phyloP scores from a whole-genome alignment of 2,329 filamentous ascomycete genomes.

The Fusarium pseudoanthophilum region DNA sequence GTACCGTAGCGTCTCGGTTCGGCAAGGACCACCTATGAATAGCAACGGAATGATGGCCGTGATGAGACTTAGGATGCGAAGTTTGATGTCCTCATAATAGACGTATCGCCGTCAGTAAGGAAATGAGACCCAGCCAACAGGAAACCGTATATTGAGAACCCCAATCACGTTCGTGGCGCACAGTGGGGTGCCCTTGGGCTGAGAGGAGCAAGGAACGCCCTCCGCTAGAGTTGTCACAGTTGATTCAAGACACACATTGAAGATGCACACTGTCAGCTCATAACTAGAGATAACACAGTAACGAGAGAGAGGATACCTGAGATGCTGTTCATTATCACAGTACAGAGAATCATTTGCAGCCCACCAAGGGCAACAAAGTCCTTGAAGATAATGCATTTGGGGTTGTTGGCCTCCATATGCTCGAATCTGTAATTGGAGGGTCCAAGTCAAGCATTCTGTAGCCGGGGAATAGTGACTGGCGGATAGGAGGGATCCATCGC shows the following conservation, averaged over 20 bases:
- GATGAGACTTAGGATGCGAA: background rate
- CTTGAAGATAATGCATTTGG: conserved; percentile 12
- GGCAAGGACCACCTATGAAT: conserved; percentile 16
- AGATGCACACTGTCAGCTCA: background rate
- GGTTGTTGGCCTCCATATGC: conserved; percentile 8
- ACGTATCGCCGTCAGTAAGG: background rate
- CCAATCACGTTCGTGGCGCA: conserved; percentile 23
- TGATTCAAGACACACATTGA: background rate
- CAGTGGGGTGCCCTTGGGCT: conserved; percentile 7
- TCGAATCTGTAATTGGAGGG: conserved; percentile 27
- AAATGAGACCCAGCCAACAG: conserved; percentile 24
- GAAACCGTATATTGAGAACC: conserved; percentile 13
- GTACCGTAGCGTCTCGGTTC: conserved; percentile 8
- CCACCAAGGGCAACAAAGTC: background rate
- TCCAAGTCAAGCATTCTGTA: conserved; percentile 23
- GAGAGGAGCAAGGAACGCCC: conserved; percentile 2
- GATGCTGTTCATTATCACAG: background rate
- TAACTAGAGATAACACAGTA: background rate
- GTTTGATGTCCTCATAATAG: background rate
- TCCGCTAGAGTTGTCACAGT: background rate
- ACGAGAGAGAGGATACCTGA: background rate
- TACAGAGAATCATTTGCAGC: background rate
- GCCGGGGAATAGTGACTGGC: conserved; percentile 21
- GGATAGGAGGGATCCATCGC: conserved; percentile 32
- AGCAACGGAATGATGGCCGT: conserved; percentile 12